Evolutionary conservation across 2,329 filamentous ascomycete genomes (phyloP).

Genomic region (Fusarium sp.): DNA sequence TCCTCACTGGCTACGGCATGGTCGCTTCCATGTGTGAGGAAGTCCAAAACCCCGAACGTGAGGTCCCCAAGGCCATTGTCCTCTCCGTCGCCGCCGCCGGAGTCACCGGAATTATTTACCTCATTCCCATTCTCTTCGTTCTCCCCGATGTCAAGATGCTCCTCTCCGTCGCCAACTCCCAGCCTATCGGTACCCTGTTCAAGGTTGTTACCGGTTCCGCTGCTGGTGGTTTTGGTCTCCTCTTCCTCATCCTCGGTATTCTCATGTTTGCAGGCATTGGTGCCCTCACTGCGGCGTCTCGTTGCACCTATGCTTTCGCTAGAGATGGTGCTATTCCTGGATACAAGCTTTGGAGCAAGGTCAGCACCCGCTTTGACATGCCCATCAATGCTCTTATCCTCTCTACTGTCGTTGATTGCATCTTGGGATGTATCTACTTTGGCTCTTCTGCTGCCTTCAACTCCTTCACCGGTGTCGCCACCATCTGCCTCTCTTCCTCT

Average conservation of each 20-base stretch:
- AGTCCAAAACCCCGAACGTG: slow-evolving; percentile 70
- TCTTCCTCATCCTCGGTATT: slow-evolving; percentile 83
- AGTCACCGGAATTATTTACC: slow-evolving; percentile 72
- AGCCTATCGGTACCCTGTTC: slow-evolving; percentile 82
- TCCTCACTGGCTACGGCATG: slow-evolving; percentile 64
- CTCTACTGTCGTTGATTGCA: slow-evolving; percentile 75
- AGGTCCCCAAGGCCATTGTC: slow-evolving; percentile 77
- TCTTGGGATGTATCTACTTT: slow-evolving; percentile 84
- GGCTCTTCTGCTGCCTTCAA: slow-evolving; percentile 83
- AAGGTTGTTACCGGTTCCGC: slow-evolving; percentile 80
- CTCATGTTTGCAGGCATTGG: slow-evolving; percentile 82
- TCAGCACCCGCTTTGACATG: slow-evolving; percentile 75
- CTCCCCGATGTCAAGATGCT: slow-evolving; percentile 75
- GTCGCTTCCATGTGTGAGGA: slow-evolving; percentile 70
- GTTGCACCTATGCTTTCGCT: slow-evolving; percentile 82
- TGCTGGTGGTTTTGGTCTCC: slow-evolving; percentile 78
- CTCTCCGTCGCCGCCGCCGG: slow-evolving; percentile 75
- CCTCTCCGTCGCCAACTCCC: slow-evolving; percentile 75
- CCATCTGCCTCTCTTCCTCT: slow-evolving; percentile 80
- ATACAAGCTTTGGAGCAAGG: slow-evolving; percentile 73
- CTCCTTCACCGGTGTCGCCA: slow-evolving; percentile 83
- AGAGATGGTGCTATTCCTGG: slow-evolving; percentile 81
- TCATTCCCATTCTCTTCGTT: slow-evolving; percentile 82
- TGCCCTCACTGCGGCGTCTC: slow-evolving; percentile 78
- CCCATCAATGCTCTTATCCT: slow-evolving; percentile 78